These are phyloP conservation scores for Sarocladium kiliense DNA, from an alignment of 2,329 filamentous ascomycete species.

Conservation along the genomic window DNA sequence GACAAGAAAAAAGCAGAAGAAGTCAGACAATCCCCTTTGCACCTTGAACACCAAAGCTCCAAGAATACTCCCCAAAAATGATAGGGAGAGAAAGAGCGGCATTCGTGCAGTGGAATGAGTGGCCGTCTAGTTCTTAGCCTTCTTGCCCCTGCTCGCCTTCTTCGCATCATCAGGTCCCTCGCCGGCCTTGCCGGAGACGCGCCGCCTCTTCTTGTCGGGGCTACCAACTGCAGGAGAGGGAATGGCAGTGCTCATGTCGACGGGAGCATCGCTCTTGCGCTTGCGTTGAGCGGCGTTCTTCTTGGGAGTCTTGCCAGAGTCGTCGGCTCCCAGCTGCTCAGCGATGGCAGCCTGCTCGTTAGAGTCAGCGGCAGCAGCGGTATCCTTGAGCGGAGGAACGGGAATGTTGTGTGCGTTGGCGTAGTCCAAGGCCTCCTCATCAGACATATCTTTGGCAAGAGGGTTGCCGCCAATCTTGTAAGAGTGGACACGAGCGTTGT, in stretches of 20 bases:
- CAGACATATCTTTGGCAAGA: slow-evolving; percentile 54
- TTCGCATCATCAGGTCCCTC: slow-evolving; percentile 53
- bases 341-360: slow-evolving; percentile 54
- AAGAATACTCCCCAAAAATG: background rate
- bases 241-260: slow-evolving; percentile 30
- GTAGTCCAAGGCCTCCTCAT: slow-evolving; percentile 55
- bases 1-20: slow-evolving; percentile 3
- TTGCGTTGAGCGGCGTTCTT: slow-evolving; percentile 47
- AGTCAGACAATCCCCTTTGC: background rate
- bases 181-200: slow-evolving; percentile 49
- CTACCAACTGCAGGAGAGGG: slow-evolving; percentile 41
- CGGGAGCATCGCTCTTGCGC: slow-evolving; percentile 51
- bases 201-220: slow-evolving; percentile 60
- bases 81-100: background rate
- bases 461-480: slow-evolving; percentile 55
- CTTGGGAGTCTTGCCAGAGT: slow-evolving; percentile 53
- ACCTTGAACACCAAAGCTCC: background rate
- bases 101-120: slow-evolving; percentile 11
- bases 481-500: slow-evolving; percentile 60
- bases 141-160: slow-evolving; percentile 53
- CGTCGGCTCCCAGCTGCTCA: slow-evolving; percentile 45
- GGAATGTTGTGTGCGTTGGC: slow-evolving; percentile 53
- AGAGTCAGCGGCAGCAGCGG: slow-evolving; percentile 21
- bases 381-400: slow-evolving; percentile 42
- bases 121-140: slow-evolving; percentile 36